phyloP scores from a whole-genome alignment of 768 basidiomycete genomes.

The Termitomyces bulborhizus region DNA sequence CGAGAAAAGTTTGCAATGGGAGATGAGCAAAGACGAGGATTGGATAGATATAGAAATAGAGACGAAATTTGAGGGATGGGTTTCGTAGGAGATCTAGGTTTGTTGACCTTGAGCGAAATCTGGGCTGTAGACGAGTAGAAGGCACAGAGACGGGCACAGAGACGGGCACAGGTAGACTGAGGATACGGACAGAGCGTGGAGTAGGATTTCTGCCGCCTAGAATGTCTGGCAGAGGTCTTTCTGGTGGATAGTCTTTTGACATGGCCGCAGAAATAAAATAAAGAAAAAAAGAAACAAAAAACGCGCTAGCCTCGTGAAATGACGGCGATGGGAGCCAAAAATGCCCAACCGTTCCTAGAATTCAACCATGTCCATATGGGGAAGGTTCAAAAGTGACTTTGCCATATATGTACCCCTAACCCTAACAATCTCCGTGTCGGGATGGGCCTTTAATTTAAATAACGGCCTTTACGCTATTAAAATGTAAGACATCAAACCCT shows the following conservation, averaged over 20 bases:
- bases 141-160: no score
- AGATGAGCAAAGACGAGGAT: slow-evolving; percentile 66
- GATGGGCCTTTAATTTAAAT: no score
- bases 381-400: slow-evolving; percentile 8
- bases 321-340: slow-evolving; percentile 17
- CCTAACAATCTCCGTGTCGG: no score
- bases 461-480: no score
- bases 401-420: slow-evolving; percentile 15
- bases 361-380: slow-evolving; percentile 18
- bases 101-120: slow-evolving; percentile 62
- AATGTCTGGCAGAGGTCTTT: no score
- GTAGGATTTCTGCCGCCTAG: no score
- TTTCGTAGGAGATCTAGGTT: slow-evolving; percentile 62
- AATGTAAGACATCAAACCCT: slow-evolving; percentile 68
- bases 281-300: no score
- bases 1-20: slow-evolving; percentile 77
- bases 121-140: no score
- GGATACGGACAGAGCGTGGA: no score
- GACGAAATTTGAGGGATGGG: slow-evolving; percentile 45
- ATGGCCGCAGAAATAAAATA: no score
- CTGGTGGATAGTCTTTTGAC: no score
- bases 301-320: slow-evolving; percentile 39
- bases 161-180: no score
- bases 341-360: slow-evolving; percentile 22
- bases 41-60: slow-evolving; percentile 69